Base-by-base conservation (phyloP, 768 basidiomycete genomes). In the Dictyophora rubrovolvata region DNA sequence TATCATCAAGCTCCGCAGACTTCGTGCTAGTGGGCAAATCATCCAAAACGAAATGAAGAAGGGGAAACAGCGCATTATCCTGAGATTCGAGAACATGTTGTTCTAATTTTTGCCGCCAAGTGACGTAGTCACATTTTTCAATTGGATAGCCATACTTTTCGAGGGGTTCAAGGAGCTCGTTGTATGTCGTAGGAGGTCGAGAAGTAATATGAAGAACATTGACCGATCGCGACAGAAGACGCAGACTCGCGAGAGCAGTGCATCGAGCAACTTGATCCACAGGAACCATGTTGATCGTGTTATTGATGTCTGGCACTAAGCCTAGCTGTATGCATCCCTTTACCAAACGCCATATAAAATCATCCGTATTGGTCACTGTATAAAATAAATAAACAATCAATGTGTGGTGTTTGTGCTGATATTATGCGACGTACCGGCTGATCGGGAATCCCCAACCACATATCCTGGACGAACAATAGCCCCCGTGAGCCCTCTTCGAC, bases 271-370 rank as follows among this genome's bases (percentile, higher is more conserved):
- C 94, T 69, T 94, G 89, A 70, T 98, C 89, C 42, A 98, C 96
- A 0, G 96, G 96, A 8, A 94, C 91, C 87, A 97, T 94, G 73
- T 99, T 99, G 67, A 99, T 80, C 1, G 91, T 87, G 72, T 99
- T 99, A 76, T 96, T 93, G 71, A 99, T 97, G 68, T 99, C 91
- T 10, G 96, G 96, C 1, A 93, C 85, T 46, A 92, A 80, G 1
- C 94, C 95, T n/a, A 98, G 84, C 69, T 99, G 96, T 37, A 97
- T 79, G 68, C 93, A 97, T n/a, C 96, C 96, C 71, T 98, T 98
- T 68, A 96, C 90, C 71, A 99, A 75, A 2, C 96, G 83, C 95
- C 95, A 98, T 58, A 99, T 83, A 72, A 99, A 99, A 69, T 99
- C 96, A 65, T 99, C 95, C 35, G 96, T 98, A 73, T 99, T 99